Evolutionary conservation across 495 filamentous ascomycete genomes (phyloP).

Genomic region (Cetradonia linearis): DNA sequence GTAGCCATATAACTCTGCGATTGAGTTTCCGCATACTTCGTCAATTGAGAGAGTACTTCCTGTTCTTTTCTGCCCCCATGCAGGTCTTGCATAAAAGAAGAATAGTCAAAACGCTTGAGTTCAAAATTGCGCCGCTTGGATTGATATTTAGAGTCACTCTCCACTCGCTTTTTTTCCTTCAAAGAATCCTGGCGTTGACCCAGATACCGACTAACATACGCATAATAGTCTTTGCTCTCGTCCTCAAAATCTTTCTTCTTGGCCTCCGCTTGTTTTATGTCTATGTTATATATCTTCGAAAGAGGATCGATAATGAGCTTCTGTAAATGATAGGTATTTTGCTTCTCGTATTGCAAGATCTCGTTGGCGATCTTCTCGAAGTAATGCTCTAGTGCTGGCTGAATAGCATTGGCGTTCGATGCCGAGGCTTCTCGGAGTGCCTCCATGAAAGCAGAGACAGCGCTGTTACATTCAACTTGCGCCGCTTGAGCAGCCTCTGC

Average conservation of each 20-base stretch:
- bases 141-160: slow-evolving; percentile 96
- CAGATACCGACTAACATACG: slow-evolving; percentile 85
- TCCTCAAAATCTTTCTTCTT: slow-evolving; percentile 99
- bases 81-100: slow-evolving; percentile 97
- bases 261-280: slow-evolving; percentile 94
- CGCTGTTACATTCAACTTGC: slow-evolving; percentile 74
- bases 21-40: slow-evolving; percentile 87
- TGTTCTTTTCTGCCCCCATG: slow-evolving; percentile 97
- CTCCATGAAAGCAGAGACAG: slow-evolving; percentile 73
- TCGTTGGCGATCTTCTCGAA: slow-evolving; percentile 93
- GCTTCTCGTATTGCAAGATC: slow-evolving; percentile 75
- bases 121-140: slow-evolving; percentile 88
- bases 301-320: slow-evolving; percentile 91
- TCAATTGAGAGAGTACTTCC: slow-evolving; percentile 90
- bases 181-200: slow-evolving; percentile 90
- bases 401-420: slow-evolving; percentile 89
- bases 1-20: slow-evolving; percentile 70
- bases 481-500: slow-evolving; percentile 77
- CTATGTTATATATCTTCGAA: slow-evolving; percentile 78
- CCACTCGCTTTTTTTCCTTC: slow-evolving; percentile 90
- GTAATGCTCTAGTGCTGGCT: slow-evolving; percentile 93
- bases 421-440: slow-evolving; percentile 77
- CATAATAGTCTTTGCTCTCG: slow-evolving; percentile 95
- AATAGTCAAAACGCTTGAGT: slow-evolving; percentile 96
- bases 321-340: slow-evolving; percentile 75